phyloP scores from a whole-genome alignment of 192 early-diverging fungal species.

The Coemansia sp. region DNA sequence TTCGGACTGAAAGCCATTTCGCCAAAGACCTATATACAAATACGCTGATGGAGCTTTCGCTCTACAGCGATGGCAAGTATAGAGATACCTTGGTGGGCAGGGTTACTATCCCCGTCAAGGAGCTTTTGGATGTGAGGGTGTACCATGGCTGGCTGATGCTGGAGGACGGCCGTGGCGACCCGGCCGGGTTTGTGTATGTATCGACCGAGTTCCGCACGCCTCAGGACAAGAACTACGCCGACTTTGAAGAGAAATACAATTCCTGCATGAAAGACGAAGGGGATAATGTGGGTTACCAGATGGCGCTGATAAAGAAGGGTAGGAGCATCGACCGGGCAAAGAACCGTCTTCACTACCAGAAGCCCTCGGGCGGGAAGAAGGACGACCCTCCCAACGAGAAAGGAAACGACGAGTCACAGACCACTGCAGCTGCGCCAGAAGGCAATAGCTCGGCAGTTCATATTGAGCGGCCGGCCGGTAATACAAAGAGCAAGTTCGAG shows the following conservation, averaged over 20 bases:
- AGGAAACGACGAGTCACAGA: too few species aligned
- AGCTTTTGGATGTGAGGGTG: slow-evolving; percentile 26
- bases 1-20: slow-evolving; percentile 27
- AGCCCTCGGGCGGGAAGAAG: too few species aligned
- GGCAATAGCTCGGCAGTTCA: too few species aligned
- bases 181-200: slow-evolving; percentile 25
- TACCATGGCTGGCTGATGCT: slow-evolving; percentile 32
- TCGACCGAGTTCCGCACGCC: slow-evolving; percentile 5
- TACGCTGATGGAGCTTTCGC: slow-evolving; percentile 18
- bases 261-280: too few species aligned
- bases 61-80: slow-evolving; percentile 18
- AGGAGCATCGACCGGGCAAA: too few species aligned
- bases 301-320: too few species aligned
- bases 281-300: too few species aligned
- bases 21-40: slow-evolving; percentile 7
- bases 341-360: too few species aligned
- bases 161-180: not conserved
- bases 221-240: not conserved
- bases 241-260: not conserved
- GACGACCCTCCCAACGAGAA: too few species aligned
- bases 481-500: too few species aligned
- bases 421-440: too few species aligned
- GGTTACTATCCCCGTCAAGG: slow-evolving; percentile 21
- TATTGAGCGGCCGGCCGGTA: too few species aligned
- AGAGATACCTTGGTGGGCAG: slow-evolving; percentile 22